Evolutionary conservation across 2,329 filamentous ascomycete species (phyloP), one percentile per base, ranked within the genome.

Genomic region (Colletotrichum spinosum): DNA sequence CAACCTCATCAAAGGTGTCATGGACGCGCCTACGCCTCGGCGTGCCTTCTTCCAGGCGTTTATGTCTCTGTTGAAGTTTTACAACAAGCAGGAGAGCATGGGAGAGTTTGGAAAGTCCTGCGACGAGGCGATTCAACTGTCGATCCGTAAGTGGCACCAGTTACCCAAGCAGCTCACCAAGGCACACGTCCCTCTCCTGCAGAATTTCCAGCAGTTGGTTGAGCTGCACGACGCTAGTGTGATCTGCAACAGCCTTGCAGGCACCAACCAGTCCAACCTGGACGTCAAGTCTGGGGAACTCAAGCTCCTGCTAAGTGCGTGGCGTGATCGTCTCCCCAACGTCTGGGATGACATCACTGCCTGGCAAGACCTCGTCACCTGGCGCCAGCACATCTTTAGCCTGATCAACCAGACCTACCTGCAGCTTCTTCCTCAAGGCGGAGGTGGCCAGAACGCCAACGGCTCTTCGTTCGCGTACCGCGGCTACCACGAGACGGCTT

Each of bases 311-410:
- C 86, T 99, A 6, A 93, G 93, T 59, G 96, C 95, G 8, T 99
- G 96, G 96, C 90, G 96, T 63, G 96, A 99, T 75, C 88, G 96
- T 53, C 82, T 99, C 56, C 96, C 96, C 2, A 99, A 99, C 74
- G 92, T 97, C 4, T 99, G 96, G 96, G 96, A 99, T 76, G 96
- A 99, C 76, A 99, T 99, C 77, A 97, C 97, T 69, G 93, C 96
- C 44, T 99, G 96, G 96, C 96, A 99, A 77, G 97, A 99, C 75
- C 83, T 99, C 45, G 96, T 99, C n/a, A 99, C 96, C 2, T 99
- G 96, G 96, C 90, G 96, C 70, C 97, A 99, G 76, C 96, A 99
- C 78, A 97, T 99, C 67, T 99, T 99, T 82, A 92, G 94, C 62
- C 86, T 99, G 33, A 98, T 99, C 80, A 99, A 99, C 76, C 89